Conservation (phyloP, 2,329 filamentous ascomycete genomes). For the Gaeumannomyces sp. region DNA sequence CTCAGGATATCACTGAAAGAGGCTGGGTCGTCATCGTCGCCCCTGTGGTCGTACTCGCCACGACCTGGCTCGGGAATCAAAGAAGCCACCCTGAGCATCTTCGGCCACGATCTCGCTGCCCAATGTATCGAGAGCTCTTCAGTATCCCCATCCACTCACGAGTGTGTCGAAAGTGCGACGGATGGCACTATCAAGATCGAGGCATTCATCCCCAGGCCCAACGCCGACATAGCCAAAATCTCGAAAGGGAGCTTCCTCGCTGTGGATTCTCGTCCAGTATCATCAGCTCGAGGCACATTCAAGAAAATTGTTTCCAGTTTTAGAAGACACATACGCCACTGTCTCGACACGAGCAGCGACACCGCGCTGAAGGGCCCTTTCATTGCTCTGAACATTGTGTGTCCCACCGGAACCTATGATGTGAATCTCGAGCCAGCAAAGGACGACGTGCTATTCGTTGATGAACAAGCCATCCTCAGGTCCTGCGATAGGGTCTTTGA, state of each 20-base stretch:
- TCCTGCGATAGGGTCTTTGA: conserved; percentile 39
- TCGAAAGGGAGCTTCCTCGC: conserved; percentile 56
- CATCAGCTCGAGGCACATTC: conserved; percentile 44
- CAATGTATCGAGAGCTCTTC: conserved; percentile 9
- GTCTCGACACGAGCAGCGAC: conserved; percentile 16
- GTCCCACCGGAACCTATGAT: conserved; percentile 60
- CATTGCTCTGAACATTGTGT: conserved; percentile 56
- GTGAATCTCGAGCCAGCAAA: conserved; percentile 66
- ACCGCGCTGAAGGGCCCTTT: conserved; percentile 47
- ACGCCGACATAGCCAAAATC: conserved; percentile 37
- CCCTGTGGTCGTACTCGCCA: conserved; percentile 59
- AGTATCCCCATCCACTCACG: conserved; percentile 10
- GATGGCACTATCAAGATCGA: conserved; percentile 32
- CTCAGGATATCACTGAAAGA: conserved; percentile 57
- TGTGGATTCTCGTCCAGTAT: conserved; percentile 62
- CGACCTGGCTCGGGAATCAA: conserved; percentile 39
- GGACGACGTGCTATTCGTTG: conserved; percentile 62
- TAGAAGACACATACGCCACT: conserved; percentile 39
- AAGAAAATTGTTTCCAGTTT: conserved; percentile 54
- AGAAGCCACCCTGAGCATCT: conserved; percentile 56
- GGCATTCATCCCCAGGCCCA: conserved; percentile 50
- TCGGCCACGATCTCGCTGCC: conserved; percentile 39
- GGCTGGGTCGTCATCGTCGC: conserved; percentile 44
- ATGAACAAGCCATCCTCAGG: conserved; percentile 41
- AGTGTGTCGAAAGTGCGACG: background rate